Percentiles rank a stretch among this genome's conserved stretches.
Evolutionary conservation across 441 rosid species (phyloP).

Genomic region (Eruca vesicaria): DNA sequence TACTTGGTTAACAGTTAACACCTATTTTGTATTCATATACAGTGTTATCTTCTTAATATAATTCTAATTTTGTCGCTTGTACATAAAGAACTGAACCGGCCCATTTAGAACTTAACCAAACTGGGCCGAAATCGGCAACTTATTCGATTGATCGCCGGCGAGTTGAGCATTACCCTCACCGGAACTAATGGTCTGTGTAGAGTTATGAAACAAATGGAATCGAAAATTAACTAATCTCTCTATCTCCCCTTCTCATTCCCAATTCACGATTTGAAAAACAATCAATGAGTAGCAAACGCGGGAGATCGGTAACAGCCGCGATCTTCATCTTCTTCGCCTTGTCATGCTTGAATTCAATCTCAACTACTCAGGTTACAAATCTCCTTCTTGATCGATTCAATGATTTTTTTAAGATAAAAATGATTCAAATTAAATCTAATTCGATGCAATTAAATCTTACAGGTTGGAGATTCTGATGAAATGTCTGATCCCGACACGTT

Average conservation of each 20-base stretch:
- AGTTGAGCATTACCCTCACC: constrained; percentile 16
- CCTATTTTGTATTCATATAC: no score
- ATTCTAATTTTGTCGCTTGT: background rate
- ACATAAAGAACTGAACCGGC: background rate
- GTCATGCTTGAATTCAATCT: background rate
- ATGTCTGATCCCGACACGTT: background rate
- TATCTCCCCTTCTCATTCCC: background rate
- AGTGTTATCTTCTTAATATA: no score
- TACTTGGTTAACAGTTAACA: no score
- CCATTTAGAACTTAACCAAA: background rate
- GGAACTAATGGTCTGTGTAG: constrained; percentile 1
- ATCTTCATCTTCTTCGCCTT: constrained; percentile 8
- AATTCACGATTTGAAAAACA: background rate
- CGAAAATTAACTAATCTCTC: background rate
- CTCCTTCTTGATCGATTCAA: background rate
- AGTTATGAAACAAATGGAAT: background rate
- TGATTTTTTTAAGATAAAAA: background rate
- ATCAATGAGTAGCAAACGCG: constrained; percentile 13
- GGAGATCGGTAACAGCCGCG: background rate
- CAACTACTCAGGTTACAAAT: constrained; percentile 9
- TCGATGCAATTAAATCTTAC: background rate
- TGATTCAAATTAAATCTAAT: background rate
- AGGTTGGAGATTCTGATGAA: constrained; percentile 19
- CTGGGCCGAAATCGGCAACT: background rate
- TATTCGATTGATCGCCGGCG: constrained; percentile 16